Conservation (phyloP, 2,329 filamentous ascomycete species). For the Trichoderma breve region DNA sequence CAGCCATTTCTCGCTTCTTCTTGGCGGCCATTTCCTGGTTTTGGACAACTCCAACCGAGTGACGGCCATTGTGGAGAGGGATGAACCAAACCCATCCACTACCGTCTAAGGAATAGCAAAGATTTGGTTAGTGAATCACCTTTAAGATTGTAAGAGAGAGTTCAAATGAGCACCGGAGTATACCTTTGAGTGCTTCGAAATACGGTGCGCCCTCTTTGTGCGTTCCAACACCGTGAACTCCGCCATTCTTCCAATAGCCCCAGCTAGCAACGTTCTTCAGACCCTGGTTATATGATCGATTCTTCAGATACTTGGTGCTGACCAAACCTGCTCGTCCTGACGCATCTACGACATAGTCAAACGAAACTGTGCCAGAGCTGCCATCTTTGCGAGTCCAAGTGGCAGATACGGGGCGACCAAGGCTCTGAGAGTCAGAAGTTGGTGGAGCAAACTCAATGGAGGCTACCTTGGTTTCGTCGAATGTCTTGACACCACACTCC, state of each 20-base stretch:
- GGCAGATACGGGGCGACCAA: conserved; percentile 37
- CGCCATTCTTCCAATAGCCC: conserved; percentile 45
- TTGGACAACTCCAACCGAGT: conserved; percentile 44
- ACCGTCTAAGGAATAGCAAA: conserved; percentile 31
- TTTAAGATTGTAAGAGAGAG: neutral
- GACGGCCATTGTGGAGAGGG: conserved; percentile 46
- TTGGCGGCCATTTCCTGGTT: conserved; percentile 37
- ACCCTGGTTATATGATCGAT: conserved; percentile 44
- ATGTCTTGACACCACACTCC: conserved; percentile 31
- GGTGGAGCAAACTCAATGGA: conserved; percentile 32
- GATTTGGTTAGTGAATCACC: neutral
- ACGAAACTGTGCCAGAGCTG: conserved; percentile 39
- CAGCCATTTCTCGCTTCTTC: conserved; percentile 32
- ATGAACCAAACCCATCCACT: conserved; percentile 53
- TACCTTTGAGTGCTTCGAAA: conserved; percentile 44
- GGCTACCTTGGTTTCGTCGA: conserved; percentile 40
- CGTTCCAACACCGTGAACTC: conserved; percentile 36
- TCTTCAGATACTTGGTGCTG: conserved; percentile 49
- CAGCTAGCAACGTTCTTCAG: conserved; percentile 51
- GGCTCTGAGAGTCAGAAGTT: conserved; percentile 14
- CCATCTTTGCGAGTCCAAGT: conserved; percentile 36
- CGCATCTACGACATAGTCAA: conserved; percentile 50
- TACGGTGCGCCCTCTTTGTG: conserved; percentile 37
- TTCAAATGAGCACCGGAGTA: neutral
- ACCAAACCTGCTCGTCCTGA: conserved; percentile 45